Base-by-base conservation (phyloP, 768 basidiomycete species). In the Kwoniella bestiolae region DNA sequence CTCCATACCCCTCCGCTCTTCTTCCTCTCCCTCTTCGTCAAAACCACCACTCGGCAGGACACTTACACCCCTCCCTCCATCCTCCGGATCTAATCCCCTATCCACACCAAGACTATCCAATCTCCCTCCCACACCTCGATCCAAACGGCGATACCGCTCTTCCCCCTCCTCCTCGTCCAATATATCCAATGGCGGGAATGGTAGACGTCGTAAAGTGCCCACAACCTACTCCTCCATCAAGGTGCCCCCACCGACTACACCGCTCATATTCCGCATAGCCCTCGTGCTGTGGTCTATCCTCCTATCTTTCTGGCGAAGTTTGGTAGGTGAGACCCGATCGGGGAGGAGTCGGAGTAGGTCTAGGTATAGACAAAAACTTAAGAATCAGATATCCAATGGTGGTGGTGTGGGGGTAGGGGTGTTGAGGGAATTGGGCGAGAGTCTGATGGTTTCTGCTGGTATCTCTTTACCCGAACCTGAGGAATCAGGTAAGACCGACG, bases 241-340 rank as follows among this genome's bases (percentile, higher is more conserved):
- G 57, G 61, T 75, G 16, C 76, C 74, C 11, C 74, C 76, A 16
- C 76, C 74, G 0, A 67, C 70, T 5, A 73, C 76, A 3, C 76
- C 76, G 4, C 32, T 75, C 14, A 45, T 75, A 25, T 51, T 78
- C 12, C 65, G 74, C 0, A 69, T 78, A 3, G 63, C 67, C 7
- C 34, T 74, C n/a, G 74, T 67, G 3, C 64, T 78, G 56, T 78
- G 76, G 76, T 72, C 74, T 4, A 74, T 78, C n/a, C 53, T 78
- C 6, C 35, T 78, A 3, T 46, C 70, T 1, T 75, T 78, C 49
- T 78, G 76, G 76, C 38, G 59, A 29, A 72, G 70, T 50, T 56
- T 78, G 14, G 76, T 78, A 3, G 76, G 76, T n/a, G 71, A 78
- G 65, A 78, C 72, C 1, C 31, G 76, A 38, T 72, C 75, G 12